Base-by-base conservation (phyloP, 2,329 filamentous ascomycete species). In the Colletotrichum lindemuthianum region DNA sequence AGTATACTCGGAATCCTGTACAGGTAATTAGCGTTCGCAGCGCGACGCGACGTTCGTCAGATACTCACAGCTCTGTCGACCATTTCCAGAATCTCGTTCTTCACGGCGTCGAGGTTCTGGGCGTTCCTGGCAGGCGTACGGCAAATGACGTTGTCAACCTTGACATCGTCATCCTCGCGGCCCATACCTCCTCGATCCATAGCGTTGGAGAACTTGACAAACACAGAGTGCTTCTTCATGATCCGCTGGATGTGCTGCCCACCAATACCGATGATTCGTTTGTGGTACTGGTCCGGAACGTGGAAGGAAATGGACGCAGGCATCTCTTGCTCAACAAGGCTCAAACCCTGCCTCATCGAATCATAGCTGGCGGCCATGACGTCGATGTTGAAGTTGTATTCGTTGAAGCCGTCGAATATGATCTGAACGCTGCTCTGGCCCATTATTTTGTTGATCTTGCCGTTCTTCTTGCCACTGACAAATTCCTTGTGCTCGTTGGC, bases 361-460 rank as follows among this genome's bases (percentile, higher is more conserved):
- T 97, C 94, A 76, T 97, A 98, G 71, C 92, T 91, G 59, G 90
- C 90, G 49, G 92, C 94, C 75, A 96, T 94, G 60, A 99, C 95
- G 74, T 99, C 96, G 69, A 99, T 99, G 79, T 98, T 97, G 84
- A 99, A 99, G 79, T 99, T 98, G 85, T 98, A 99, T 81, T 99
- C 96, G 78, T 97, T 97, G 83, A 98, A 99, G 68, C 93, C 94
- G 75, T 99, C 96, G 70, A 99, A 99, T 68, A 99, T 95, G 73
- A 99, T 98, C 79, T 99, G 96, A 11, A 99, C 96, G 72, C 96
- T 97, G 84, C 94, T 97, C 78, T 98, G 95, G 32, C 95, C 96
- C 96, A 99, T 99, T 73, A 99, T 99, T 84, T 99, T 99, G 85
- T 99, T 99, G 79, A 99, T 99, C 82, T 99, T 99, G 78, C 96